phyloP scores from a whole-genome alignment of 2,329 filamentous ascomycete species.

The Epichloe bromicola region DNA sequence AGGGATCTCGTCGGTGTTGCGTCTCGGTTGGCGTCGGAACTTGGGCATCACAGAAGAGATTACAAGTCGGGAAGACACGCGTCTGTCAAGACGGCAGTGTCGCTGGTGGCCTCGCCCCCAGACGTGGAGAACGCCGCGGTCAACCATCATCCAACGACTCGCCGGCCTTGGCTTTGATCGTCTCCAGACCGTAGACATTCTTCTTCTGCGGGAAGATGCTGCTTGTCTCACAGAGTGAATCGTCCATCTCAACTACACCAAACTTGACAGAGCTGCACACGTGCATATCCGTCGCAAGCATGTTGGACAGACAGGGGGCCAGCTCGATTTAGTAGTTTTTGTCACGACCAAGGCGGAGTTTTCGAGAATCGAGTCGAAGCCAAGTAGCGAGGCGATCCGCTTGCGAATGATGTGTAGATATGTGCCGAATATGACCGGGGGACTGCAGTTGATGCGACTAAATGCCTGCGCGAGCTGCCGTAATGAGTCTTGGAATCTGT shows the following conservation, averaged over 20 bases:
- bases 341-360: constrained; percentile 3
- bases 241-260: constrained; percentile 5
- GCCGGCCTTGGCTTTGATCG: constrained; percentile 6
- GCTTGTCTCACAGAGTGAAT: constrained; percentile 5
- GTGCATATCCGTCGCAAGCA: constrained; percentile 5
- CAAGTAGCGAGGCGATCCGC: constrained; percentile 2
- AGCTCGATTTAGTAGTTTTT: constrained; percentile 5
- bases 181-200: constrained; percentile 6
- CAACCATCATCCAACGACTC: constrained; percentile 5
- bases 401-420: constrained; percentile 3
- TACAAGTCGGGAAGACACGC: neutral
- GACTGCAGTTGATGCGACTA: constrained; percentile 4
- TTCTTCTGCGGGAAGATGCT: constrained; percentile 9
- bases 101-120: constrained; percentile 3
- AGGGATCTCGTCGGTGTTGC: too few relatives aligned
- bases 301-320: neutral
- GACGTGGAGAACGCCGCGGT: constrained; percentile 1
- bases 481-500: constrained; percentile 3
- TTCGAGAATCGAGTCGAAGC: constrained; percentile 1
- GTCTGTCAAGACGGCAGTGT: neutral
- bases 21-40: too few relatives aligned
- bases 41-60: too few relatives aligned
- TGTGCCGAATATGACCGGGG: constrained; percentile 2
- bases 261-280: constrained; percentile 6
- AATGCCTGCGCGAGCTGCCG: constrained; percentile 4